Conservation (phyloP, 306 rosid genomes). For the Casuarina cunninghamiana region DNA sequence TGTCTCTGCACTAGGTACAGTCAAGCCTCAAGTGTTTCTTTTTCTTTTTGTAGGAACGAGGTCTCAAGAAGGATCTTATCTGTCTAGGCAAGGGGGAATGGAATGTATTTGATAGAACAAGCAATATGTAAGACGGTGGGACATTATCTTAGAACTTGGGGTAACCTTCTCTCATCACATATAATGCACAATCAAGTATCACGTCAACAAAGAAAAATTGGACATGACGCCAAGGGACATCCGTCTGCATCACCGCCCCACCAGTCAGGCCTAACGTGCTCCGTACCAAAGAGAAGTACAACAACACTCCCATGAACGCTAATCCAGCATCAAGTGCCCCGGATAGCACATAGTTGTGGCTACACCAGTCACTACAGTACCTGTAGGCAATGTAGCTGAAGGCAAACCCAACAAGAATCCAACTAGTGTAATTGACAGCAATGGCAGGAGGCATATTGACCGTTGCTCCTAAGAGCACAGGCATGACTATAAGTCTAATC, state of each 20-base stretch:
- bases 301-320: constrained; percentile 81
- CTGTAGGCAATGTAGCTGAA: constrained; percentile 68
- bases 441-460: constrained; percentile 77
- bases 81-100: too few species aligned
- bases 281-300: constrained; percentile 64
- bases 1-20: too few species aligned
- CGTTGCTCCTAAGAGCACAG: constrained; percentile 62
- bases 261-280: constrained; percentile 52
- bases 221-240: constrained; percentile 75
- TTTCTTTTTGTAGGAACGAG: too few species aligned
- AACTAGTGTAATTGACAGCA: constrained; percentile 69
- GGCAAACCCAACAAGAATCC: constrained; percentile 69
- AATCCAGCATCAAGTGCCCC: constrained; percentile 87
- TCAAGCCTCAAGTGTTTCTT: too few species aligned
- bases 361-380: constrained; percentile 75
- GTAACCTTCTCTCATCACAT: too few species aligned
- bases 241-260: constrained; percentile 77
- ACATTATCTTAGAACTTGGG: too few species aligned
- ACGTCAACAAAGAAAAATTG: constrained; percentile 18
- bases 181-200: too few species aligned
- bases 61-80: too few species aligned
- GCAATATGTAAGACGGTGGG: too few species aligned
- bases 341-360: constrained; percentile 69
- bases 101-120: too few species aligned
- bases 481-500: constrained; percentile 64